Conservation (phyloP, 2,329 filamentous ascomycete genomes). For the Colletotrichum sp. region DNA sequence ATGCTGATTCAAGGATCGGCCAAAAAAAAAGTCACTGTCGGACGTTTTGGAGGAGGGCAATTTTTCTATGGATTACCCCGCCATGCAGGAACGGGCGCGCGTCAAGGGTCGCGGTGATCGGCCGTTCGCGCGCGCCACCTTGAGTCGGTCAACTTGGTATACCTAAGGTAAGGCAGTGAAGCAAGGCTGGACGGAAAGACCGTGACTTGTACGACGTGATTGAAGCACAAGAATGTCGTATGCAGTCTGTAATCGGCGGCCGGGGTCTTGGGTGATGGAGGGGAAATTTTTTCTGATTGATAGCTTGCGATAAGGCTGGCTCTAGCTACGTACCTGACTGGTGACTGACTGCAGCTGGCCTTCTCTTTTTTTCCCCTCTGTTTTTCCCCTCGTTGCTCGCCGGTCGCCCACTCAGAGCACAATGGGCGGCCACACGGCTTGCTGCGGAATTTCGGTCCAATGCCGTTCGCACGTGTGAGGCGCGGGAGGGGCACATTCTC, state of each 20-base stretch:
- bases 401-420: not conserved
- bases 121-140: constrained; percentile 3
- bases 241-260: not conserved
- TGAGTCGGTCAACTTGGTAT: not conserved
- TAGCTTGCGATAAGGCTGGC: not conserved
- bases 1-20: not conserved
- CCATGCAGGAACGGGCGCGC: constrained; percentile 21
- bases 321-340: not conserved
- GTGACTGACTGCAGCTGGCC: not conserved
- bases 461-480: constrained; percentile 17
- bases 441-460: constrained; percentile 17
- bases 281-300: not conserved
- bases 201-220: not conserved
- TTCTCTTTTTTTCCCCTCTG: not conserved
- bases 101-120: constrained; percentile 17
- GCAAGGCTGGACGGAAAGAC: not conserved
- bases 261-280: not conserved
- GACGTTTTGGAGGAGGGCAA: not conserved
- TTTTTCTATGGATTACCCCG: constrained; percentile 19
- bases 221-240: not conserved
- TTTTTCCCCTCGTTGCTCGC: not conserved
- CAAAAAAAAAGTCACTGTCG: not conserved
- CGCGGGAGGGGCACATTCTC: constrained; percentile 12
- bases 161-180: not conserved
- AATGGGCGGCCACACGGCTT: constrained; percentile 5